Conservation (phyloP, 306 rosid species). For the Lithocarpus polystachyus region DNA sequence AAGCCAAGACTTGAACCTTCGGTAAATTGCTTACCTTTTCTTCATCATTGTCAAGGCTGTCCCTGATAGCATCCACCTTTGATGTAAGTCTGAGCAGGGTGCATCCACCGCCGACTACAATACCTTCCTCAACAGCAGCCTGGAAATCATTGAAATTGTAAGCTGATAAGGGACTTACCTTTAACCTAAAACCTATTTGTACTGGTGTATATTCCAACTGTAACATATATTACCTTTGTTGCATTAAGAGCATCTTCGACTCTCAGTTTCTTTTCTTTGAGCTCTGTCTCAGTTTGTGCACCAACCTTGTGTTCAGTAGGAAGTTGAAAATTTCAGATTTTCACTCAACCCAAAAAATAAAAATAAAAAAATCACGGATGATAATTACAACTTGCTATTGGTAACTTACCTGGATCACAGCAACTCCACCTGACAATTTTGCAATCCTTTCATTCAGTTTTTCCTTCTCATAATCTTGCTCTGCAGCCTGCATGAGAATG, state of each 20-base stretch:
- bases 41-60: constrained; percentile 76
- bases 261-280: constrained; percentile 94
- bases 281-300: constrained; percentile 99
- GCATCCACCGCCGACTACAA: constrained; percentile 99
- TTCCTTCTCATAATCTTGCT: constrained; percentile 92
- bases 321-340: neutral
- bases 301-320: constrained; percentile 58
- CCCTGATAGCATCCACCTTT: constrained; percentile 88
- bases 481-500: constrained; percentile 61
- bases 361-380: neutral
- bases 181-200: neutral
- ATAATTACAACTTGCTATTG: neutral
- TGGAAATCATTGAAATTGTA: constrained; percentile 22
- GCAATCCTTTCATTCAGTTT: constrained; percentile 94
- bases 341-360: too few relatives aligned
- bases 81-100: constrained; percentile 89
- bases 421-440: constrained; percentile 96
- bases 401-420: constrained; percentile 79
- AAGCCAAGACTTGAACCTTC: neutral
- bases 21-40: constrained; percentile 59
- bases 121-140: constrained; percentile 99
- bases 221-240: constrained; percentile 62
- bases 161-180: neutral
- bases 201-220: neutral
- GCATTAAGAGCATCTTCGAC: constrained; percentile 99